phyloP scores from a whole-genome alignment of 805 yeast species.

The Monosporozyma siamensis region DNA sequence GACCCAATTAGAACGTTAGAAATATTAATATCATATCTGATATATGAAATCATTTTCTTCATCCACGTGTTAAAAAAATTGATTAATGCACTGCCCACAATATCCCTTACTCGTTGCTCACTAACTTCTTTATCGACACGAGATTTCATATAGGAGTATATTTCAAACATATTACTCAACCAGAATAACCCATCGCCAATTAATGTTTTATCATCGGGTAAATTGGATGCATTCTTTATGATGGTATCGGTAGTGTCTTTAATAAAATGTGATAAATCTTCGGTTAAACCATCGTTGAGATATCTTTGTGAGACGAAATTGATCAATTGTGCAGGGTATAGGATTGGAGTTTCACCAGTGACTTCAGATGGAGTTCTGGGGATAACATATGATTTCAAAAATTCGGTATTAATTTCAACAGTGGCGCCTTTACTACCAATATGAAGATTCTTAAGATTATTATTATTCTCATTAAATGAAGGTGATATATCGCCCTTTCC shows the following conservation, averaged over 20 bases:
- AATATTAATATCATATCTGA: constrained; percentile 5
- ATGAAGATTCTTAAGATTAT: constrained; percentile 57
- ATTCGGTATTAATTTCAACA: constrained; percentile 73
- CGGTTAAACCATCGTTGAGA: not conserved
- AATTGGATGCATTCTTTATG: constrained; percentile 66
- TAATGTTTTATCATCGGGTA: constrained; percentile 20
- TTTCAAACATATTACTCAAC: constrained; percentile 3
- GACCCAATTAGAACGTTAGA: constrained; percentile 9
- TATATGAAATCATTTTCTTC: constrained; percentile 4
- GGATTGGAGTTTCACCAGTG: constrained; percentile 38
- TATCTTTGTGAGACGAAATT: constrained; percentile 1
- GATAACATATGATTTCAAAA: constrained; percentile 69
- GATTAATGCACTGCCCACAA: not conserved
- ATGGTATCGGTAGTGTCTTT: constrained; percentile 81
- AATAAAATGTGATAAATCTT: constrained; percentile 66
- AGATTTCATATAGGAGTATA: not conserved
- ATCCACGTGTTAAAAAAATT: constrained; percentile 7
- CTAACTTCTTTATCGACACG: not conserved
- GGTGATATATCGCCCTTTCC: constrained; percentile 13
- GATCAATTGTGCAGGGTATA: constrained; percentile 2
- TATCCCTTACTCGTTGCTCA: not conserved
- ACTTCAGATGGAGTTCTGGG: constrained; percentile 86
- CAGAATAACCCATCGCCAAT: constrained; percentile 4
- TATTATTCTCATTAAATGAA: constrained; percentile 38
- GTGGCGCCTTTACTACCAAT: constrained; percentile 63